These are phyloP conservation scores for Pythium brassicae DNA, from an alignment of 352 stramenopile genomes.

Conservation along the genomic window DNA sequence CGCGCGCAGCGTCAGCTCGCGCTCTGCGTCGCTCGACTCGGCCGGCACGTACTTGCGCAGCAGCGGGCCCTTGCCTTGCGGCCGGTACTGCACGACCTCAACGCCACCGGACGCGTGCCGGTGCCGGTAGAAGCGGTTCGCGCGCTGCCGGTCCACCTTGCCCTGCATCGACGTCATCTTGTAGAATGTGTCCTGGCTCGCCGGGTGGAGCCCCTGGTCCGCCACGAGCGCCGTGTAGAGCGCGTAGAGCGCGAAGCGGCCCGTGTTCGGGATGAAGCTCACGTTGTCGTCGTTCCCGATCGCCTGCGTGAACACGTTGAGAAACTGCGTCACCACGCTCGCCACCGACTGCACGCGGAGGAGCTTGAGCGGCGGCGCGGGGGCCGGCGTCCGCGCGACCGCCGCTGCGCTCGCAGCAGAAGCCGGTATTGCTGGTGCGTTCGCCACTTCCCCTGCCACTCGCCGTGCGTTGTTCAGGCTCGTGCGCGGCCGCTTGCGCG, in stretches of 20 bases:
- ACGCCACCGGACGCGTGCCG: background rate
- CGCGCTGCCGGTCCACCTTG: constrained; percentile 52
- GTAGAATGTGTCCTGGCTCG: constrained; percentile 49
- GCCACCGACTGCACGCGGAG: constrained; percentile 18
- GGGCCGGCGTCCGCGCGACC: no score
- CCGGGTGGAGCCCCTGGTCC: constrained; percentile 32
- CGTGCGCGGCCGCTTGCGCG: no score
- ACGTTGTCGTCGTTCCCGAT: constrained; percentile 59
- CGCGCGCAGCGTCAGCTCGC: constrained; percentile 19
- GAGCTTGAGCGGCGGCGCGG: no score
- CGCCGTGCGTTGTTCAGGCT: no score
- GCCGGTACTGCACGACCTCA: constrained; percentile 34
- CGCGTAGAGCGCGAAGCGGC: constrained; percentile 38
- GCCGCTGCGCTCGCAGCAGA: no score
- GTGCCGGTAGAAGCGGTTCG: constrained; percentile 42
- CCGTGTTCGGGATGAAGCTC: constrained; percentile 49
- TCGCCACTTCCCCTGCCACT: no score
- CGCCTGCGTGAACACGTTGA: constrained; percentile 42
- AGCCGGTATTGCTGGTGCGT: no score
- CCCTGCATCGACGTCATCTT: constrained; percentile 58
- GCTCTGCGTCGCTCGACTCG: constrained; percentile 11
- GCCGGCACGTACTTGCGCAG: constrained; percentile 32
- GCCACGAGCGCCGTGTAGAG: constrained; percentile 36
- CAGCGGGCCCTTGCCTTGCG: constrained; percentile 48
- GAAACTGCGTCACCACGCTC: constrained; percentile 36